These are phyloP conservation scores for Piper longum DNA, from an alignment of 164 flowering plant genomes.

Conservation along the genomic window DNA sequence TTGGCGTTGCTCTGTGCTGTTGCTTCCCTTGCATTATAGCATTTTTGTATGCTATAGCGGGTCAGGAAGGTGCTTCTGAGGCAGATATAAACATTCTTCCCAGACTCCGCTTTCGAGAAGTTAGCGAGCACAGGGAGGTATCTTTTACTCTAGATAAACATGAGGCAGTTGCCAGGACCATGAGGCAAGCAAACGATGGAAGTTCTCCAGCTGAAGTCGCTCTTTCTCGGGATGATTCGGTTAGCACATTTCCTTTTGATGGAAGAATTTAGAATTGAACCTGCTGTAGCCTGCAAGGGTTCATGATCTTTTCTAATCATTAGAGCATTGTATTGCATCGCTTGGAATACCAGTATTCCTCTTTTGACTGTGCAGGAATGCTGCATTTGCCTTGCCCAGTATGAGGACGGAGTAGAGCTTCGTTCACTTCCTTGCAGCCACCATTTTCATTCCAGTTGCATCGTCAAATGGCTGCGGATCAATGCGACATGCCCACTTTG, in stretches of 20 bases:
- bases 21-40: conserved; percentile 44
- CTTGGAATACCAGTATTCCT: not conserved
- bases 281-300: no score
- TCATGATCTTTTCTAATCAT: no score
- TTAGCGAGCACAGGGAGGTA: conserved; percentile 2
- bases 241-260: conserved; percentile 15
- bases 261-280: not conserved
- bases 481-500: conserved; percentile 87
- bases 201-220: conserved; percentile 21
- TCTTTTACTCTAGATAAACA: conserved; percentile 11
- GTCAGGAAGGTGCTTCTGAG: conserved; percentile 56
- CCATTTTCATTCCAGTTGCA: conserved; percentile 66
- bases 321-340: not conserved
- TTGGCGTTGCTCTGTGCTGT: conserved; percentile 44
- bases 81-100: conserved; percentile 51
- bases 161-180: conserved; percentile 13
- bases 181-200: conserved; percentile 8
- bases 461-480: conserved; percentile 73
- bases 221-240: conserved; percentile 55
- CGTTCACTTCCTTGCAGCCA: conserved; percentile 77
- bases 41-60: conserved; percentile 38
- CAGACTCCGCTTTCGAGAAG: conserved; percentile 25
- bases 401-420: conserved; percentile 63
- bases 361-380: conserved; percentile 21
- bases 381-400: conserved; percentile 56